Conservation (phyloP, 1,284 basidiomycete genomes). For the Heterobasidion occidentale region DNA sequence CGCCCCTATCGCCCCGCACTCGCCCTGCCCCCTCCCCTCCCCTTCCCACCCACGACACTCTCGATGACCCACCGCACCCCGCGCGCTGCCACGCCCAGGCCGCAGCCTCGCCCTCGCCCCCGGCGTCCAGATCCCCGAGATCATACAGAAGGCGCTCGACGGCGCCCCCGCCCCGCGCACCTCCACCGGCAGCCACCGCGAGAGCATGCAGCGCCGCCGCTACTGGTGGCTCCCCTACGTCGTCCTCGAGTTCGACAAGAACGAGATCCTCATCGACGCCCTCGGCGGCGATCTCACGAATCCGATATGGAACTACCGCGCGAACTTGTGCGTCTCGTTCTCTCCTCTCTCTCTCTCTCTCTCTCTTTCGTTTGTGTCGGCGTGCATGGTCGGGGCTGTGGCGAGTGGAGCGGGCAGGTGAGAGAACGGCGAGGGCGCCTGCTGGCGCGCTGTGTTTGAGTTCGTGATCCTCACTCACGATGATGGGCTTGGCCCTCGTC, state of each 20-base stretch:
- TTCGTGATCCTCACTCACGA: too few relatives aligned
- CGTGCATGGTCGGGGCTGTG: too few relatives aligned
- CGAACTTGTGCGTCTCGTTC: constrained; percentile 73
- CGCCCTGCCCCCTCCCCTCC: not conserved
- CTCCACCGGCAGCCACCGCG: constrained; percentile 66
- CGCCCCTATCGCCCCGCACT: not conserved
- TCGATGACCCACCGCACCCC: not conserved
- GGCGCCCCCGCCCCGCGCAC: constrained; percentile 41
- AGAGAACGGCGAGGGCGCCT: too few relatives aligned
- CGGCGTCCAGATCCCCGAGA: constrained; percentile 72
- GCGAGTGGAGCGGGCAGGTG: too few relatives aligned
- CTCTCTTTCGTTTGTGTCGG: not conserved
- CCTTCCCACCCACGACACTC: not conserved
- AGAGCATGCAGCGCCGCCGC: constrained; percentile 84
- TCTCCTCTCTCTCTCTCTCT: not conserved
- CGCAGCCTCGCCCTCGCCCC: constrained; percentile 70
- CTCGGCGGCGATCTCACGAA: constrained; percentile 80
- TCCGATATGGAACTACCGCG: constrained; percentile 94
- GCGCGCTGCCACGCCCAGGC: constrained; percentile 28
- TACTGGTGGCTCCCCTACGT: constrained; percentile 97
- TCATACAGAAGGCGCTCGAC: constrained; percentile 79
- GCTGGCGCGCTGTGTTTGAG: too few relatives aligned
- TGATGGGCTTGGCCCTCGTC: not conserved
- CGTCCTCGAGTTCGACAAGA: constrained; percentile 99
- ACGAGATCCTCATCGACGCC: constrained; percentile 95